Evolutionary conservation across 108 stramenopile species (phyloP), one percentile per base, ranked within the genome.

Genomic region (Fragilaria crotonensis): DNA sequence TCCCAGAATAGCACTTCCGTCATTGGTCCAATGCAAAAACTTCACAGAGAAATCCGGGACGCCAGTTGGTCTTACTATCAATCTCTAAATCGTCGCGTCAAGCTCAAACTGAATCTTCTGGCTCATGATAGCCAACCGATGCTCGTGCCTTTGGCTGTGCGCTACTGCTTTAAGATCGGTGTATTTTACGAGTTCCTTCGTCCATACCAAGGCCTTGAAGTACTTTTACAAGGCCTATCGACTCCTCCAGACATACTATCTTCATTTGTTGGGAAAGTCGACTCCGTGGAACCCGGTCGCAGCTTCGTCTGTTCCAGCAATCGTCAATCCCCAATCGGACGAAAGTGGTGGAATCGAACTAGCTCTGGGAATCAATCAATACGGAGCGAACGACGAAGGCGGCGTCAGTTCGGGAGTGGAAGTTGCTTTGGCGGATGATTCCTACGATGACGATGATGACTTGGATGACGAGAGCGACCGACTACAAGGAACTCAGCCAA

Each of bases 161-260:
- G 83, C n/a, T 84, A 76, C 56, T 72, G 76, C 52, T 72, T 84
- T 67, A 84, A 84, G 59, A 66, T 74, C 41, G 83, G 72, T 18
- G 57, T 84, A 9, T 84, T 78, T 62, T 79, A 78, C 31, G 83
- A 84, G 48, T 78, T 84, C 49, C 75, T 67, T 59, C 60, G 70
- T 73, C 26, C 60, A 66, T 33, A 69, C 72, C 58, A 76, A 84
- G 47, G 63, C 66, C 20, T 30, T 73, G 0, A 64, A 60, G 48
- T 84, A 69, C 73, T 67, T 74, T 64, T 47, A 30, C 27, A 75
- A 79, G 45, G 78, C 78, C 22, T 84, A 84, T 47, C 52, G 66
- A n/a, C 47, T 70, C 23, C 52, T 67, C 9, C 60, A 70, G 56
- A 59, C 45, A 0, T 78, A 80, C 52, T 80, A 74, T 52, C 68